phyloP scores from a whole-genome alignment of 371 early-diverging fungal genomes.

The Apophysomyces elegans region DNA sequence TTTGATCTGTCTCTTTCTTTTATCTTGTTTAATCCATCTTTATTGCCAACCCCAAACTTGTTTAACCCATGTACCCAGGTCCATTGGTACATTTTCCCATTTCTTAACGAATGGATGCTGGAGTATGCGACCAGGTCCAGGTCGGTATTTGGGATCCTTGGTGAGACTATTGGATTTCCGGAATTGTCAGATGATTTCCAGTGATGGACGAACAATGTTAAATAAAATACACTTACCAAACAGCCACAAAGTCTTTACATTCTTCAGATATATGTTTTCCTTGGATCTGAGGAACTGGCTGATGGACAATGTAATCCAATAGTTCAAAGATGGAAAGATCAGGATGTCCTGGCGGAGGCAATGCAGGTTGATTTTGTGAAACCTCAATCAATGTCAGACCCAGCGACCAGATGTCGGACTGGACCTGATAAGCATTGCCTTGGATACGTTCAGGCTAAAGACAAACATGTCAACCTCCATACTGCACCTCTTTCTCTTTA shows the following conservation, averaged over 20 bases:
- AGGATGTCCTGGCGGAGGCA: slow-evolving; percentile 67
- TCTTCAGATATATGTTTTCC: slow-evolving; percentile 58
- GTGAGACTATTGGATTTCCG: slow-evolving; percentile 57
- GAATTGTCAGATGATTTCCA: slow-evolving; percentile 29
- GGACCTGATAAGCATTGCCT: slow-evolving; percentile 86
- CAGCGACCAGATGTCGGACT: slow-evolving; percentile 94
- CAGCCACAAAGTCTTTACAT: slow-evolving; percentile 76
- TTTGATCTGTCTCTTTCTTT: no score
- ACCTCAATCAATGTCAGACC: slow-evolving; percentile 93
- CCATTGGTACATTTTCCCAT: slow-evolving; percentile 55
- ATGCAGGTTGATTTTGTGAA: slow-evolving; percentile 90
- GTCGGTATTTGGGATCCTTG: slow-evolving; percentile 78
- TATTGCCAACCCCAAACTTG: slow-evolving; percentile 62
- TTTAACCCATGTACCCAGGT: slow-evolving; percentile 54
- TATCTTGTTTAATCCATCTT: slow-evolving; percentile 1
- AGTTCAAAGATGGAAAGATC: slow-evolving; percentile 86
- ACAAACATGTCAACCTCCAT: not conserved
- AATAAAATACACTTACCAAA: slow-evolving; percentile 59
- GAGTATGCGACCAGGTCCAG: slow-evolving; percentile 78
- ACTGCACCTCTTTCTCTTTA: no score
- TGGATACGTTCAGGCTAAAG: slow-evolving; percentile 91
- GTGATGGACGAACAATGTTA: not conserved
- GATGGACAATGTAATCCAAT: slow-evolving; percentile 85
- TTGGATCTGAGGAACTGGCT: slow-evolving; percentile 81
- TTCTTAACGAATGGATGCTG: slow-evolving; percentile 65